Conservation (phyloP, 2,329 filamentous ascomycete species). For the Paraconiothyrium brasiliense region DNA sequence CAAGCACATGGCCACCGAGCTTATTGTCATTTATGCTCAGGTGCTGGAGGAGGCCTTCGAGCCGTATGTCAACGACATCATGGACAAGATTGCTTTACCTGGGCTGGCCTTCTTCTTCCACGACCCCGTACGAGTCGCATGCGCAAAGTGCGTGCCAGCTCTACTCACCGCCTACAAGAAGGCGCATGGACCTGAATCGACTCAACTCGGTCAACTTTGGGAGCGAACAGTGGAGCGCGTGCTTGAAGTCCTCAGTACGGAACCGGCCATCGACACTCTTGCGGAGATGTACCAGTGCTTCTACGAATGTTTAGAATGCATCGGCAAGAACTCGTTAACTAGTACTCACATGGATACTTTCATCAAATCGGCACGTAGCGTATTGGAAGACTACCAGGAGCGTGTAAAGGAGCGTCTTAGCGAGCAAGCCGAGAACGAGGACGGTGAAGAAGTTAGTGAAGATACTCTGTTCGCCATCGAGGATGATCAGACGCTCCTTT, state of each 20-base stretch:
- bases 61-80: conserved; percentile 88
- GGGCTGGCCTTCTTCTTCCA: conserved; percentile 99
- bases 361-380: conserved; percentile 83
- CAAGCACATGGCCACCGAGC: conserved; percentile 99
- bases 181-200: conserved; percentile 81
- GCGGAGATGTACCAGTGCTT: conserved; percentile 99
- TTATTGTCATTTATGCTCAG: conserved; percentile 96
- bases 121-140: conserved; percentile 93
- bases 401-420: conserved; percentile 85
- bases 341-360: conserved; percentile 84
- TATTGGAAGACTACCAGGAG: conserved; percentile 90
- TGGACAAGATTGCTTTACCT: conserved; percentile 95
- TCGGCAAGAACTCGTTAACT: conserved; percentile 84
- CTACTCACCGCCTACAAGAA: conserved; percentile 95
- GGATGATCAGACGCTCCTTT: conserved; percentile 94
- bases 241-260: conserved; percentile 89
- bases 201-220: conserved; percentile 85
- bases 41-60: conserved; percentile 94
- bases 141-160: conserved; percentile 92
- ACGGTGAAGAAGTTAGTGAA: conserved; percentile 89
- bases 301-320: conserved; percentile 95
- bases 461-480: conserved; percentile 91
- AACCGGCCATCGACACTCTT: conserved; percentile 94
- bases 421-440: conserved; percentile 83
- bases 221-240: conserved; percentile 85